Evolutionary conservation across 108 stramenopile genomes (phyloP).

Genomic region (Skeletonema costatum): DNA sequence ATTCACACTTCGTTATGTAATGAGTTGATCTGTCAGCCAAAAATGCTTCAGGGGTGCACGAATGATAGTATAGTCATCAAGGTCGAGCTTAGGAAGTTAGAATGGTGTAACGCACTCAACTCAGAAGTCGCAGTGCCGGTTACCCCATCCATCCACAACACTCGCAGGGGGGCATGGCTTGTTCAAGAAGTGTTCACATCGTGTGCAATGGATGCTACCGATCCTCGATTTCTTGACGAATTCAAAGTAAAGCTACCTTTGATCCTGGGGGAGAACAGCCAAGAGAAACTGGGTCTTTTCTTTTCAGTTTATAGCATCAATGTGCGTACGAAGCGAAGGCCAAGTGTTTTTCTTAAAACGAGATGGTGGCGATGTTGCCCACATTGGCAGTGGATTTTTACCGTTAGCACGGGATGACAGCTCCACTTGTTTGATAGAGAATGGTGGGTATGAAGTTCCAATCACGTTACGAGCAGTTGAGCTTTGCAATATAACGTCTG

Average conservation of each 20-base stretch:
- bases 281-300: constrained; percentile 41
- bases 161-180: constrained; percentile 77
- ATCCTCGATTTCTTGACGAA: constrained; percentile 80
- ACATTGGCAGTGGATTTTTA: constrained; percentile 68
- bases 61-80: constrained; percentile 81
- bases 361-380: constrained; percentile 22
- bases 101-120: constrained; percentile 60
- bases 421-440: constrained; percentile 54
- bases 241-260: constrained; percentile 87
- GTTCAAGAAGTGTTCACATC: constrained; percentile 72
- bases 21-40: constrained; percentile 80
- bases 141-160: constrained; percentile 69
- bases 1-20: constrained; percentile 81
- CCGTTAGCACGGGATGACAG: constrained; percentile 50
- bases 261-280: constrained; percentile 37
- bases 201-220: constrained; percentile 58
- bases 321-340: constrained; percentile 28
- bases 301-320: constrained; percentile 74
- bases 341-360: neutral
- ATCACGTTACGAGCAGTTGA: constrained; percentile 42
- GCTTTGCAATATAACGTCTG: neutral
- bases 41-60: constrained; percentile 65
- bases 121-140: constrained; percentile 62
- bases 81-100: constrained; percentile 73
- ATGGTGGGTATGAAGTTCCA: constrained; percentile 76